Percentiles rank a stretch among this genome's conserved stretches.
These are phyloP conservation scores for Kodamaea derodonti DNA, from an alignment of 1,139 yeast species.

Conservation along the genomic window DNA sequence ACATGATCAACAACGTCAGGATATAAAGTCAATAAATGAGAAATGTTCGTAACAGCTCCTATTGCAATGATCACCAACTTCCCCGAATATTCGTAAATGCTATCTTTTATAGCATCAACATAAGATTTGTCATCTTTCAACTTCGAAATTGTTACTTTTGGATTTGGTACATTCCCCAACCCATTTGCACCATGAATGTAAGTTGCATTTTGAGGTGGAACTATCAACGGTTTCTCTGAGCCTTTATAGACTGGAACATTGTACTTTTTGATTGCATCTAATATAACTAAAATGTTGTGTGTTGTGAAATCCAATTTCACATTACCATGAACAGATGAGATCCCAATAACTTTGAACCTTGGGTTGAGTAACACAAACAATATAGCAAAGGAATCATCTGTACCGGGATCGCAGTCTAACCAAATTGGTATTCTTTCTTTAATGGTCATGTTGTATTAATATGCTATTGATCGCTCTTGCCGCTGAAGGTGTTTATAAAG, in stretches of 20 bases:
- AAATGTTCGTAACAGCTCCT: slow-evolving; percentile 72
- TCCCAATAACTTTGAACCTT: slow-evolving; percentile 58
- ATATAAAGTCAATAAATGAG: slow-evolving; percentile 45
- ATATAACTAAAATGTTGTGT: slow-evolving; percentile 60
- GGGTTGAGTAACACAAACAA: slow-evolving; percentile 60
- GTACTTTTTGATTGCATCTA: slow-evolving; percentile 53
- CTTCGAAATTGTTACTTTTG: slow-evolving; percentile 36
- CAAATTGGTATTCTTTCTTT: slow-evolving; percentile 53
- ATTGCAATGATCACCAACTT: slow-evolving; percentile 60
- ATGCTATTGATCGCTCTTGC: too few species aligned
- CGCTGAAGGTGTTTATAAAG: too few species aligned
- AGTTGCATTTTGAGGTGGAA: slow-evolving; percentile 49
- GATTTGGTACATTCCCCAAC: slow-evolving; percentile 63
- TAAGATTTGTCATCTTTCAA: slow-evolving; percentile 39
- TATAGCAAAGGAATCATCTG: slow-evolving; percentile 82
- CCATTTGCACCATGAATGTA: slow-evolving; percentile 75
- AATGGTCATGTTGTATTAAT: slow-evolving; percentile 18
- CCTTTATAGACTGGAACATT: slow-evolving; percentile 66
- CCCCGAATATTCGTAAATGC: slow-evolving; percentile 40
- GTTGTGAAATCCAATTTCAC: slow-evolving; percentile 67
- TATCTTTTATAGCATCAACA: slow-evolving; percentile 54
- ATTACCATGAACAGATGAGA: slow-evolving; percentile 82
- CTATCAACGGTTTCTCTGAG: slow-evolving; percentile 51
- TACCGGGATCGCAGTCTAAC: slow-evolving; percentile 95
- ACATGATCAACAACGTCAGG: slow-evolving; percentile 44